Conservation (phyloP, 768 basidiomycete genomes). For the Naematelia encephala region DNA sequence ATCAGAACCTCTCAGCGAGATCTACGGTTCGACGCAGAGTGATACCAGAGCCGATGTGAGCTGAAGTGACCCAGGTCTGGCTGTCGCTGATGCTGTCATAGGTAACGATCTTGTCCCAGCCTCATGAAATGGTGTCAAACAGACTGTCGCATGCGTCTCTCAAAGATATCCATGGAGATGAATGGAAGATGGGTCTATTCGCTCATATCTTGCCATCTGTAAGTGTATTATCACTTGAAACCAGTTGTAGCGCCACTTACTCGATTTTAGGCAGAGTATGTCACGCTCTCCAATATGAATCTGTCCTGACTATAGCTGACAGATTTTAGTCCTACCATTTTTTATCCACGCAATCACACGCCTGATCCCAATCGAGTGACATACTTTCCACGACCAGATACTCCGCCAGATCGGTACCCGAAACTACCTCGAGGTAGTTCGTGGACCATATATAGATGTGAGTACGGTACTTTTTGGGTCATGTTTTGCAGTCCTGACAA, state of each 20-base stretch:
- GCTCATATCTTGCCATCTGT: conserved; percentile 7
- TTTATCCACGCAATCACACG: neutral
- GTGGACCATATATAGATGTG: conserved; percentile 4
- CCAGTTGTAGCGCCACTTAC: neutral
- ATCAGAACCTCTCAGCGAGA: neutral
- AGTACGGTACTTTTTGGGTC: neutral
- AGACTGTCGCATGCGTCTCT: conserved; percentile 3
- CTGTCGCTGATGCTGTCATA: neutral
- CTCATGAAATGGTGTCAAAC: neutral
- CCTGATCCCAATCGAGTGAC: conserved; percentile 2
- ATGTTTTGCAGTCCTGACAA: neutral
- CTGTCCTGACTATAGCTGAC: neutral
- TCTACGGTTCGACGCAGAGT: neutral
- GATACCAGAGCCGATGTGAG: conserved; percentile 4
- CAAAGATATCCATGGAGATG: neutral
- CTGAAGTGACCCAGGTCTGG: neutral
- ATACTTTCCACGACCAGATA: conserved; percentile 8
- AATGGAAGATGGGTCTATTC: conserved; percentile 8
- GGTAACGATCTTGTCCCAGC: conserved; percentile 1
- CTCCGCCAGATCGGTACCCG: neutral
- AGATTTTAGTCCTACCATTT: conserved; percentile 3
- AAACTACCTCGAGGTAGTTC: conserved; percentile 5
- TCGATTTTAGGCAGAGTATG: conserved; percentile 6
- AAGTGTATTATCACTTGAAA: neutral
- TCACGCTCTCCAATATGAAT: neutral